Conservation (phyloP, 164 flowering plant genomes). For the Platanus orientalis region DNA sequence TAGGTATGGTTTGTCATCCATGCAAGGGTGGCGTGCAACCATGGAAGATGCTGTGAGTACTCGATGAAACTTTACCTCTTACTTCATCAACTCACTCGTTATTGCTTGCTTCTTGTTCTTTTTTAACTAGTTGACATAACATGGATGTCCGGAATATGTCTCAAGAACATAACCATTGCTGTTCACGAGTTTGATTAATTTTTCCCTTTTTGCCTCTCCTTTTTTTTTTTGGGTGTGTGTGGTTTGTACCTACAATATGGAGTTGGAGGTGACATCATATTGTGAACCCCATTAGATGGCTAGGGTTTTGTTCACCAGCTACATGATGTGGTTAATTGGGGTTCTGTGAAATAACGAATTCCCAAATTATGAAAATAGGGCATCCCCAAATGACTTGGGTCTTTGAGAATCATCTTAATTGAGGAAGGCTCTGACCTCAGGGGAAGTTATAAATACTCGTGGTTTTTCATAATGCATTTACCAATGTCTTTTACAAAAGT, state of each 20-base stretch:
- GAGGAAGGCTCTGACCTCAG: background rate
- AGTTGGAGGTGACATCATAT: background rate
- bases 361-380: no score
- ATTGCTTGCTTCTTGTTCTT: background rate
- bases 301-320: background rate
- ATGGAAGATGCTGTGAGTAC: slow-evolving; percentile 91
- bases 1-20: slow-evolving; percentile 68
- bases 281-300: background rate
- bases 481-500: background rate
- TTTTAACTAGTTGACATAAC: background rate
- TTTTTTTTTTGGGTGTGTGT: background rate
- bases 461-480: background rate
- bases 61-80: background rate
- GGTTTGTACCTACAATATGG: background rate
- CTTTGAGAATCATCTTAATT: no score
- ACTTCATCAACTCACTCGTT: background rate
- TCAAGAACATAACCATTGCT: background rate
- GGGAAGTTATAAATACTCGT: background rate
- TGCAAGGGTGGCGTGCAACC: slow-evolving; percentile 88
- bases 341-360: no score
- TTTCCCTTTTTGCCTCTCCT: background rate
- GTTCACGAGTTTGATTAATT: background rate
- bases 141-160: background rate
- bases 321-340: background rate
- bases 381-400: no score